phyloP scores from a whole-genome alignment of 345 rosid genomes.

The Erucastrum elatum region DNA sequence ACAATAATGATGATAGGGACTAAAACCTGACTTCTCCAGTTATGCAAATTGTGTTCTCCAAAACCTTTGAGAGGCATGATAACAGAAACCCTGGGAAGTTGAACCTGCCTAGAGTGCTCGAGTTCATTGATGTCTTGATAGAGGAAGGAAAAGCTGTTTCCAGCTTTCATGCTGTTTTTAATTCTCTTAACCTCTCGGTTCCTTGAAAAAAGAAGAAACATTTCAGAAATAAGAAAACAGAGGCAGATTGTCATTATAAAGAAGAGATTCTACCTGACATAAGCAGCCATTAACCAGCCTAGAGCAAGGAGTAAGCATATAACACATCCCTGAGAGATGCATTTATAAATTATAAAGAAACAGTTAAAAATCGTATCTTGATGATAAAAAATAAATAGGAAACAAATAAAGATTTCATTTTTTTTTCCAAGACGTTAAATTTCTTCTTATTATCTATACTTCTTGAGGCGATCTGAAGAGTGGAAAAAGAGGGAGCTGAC shows the following conservation, averaged over 20 bases:
- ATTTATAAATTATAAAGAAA: constrained; percentile 5
- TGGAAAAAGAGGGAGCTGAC: constrained; percentile 37
- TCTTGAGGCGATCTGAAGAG: constrained; percentile 43
- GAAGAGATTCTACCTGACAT: constrained; percentile 84
- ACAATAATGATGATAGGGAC: constrained; percentile 7
- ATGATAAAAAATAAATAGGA: neutral
- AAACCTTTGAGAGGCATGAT: constrained; percentile 97
- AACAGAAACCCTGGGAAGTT: constrained; percentile 78
- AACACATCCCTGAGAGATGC: constrained; percentile 58
- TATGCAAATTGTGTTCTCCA: constrained; percentile 93
- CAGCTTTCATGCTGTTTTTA: constrained; percentile 59
- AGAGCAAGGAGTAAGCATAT: constrained; percentile 90
- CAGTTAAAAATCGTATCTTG: neutral
- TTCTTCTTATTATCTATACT: too few species aligned
- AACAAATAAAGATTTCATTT: neutral
- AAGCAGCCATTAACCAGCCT: constrained; percentile 88
- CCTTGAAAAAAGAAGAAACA: constrained; percentile 39
- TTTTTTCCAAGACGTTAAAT: too few species aligned
- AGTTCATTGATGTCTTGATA: constrained; percentile 73
- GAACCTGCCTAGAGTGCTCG: constrained; percentile 82
- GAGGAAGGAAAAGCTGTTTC: constrained; percentile 90
- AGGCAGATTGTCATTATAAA: neutral
- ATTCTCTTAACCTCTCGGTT: constrained; percentile 78
- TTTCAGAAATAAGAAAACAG: constrained; percentile 4
- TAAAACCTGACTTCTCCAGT: constrained; percentile 93